Percentiles rank a stretch among this genome's conserved stretches.
Evolutionary conservation across 305 asterid genomes (phyloP).

Genomic region (Withania somnifera): DNA sequence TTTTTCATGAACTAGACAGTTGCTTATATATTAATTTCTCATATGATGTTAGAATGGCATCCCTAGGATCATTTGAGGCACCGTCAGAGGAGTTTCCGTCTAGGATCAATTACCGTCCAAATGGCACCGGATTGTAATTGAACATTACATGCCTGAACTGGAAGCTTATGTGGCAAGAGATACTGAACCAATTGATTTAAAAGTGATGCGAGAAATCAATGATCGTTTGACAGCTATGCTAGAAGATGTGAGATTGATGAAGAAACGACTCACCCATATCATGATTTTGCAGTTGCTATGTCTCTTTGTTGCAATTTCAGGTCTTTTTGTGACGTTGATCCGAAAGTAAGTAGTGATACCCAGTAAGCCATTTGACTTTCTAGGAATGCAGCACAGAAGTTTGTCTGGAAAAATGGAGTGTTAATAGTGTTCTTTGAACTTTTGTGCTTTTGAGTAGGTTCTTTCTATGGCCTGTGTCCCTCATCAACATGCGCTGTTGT

Average conservation of each 20-base stretch:
- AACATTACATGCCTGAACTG: constrained; percentile 7
- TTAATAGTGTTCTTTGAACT: not conserved
- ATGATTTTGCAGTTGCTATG: constrained; percentile 3
- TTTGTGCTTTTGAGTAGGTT: not conserved
- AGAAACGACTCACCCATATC: constrained; percentile 3
- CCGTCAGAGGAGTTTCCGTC: not conserved
- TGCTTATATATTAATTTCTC: not conserved
- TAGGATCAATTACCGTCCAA: constrained; percentile 1
- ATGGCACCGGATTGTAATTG: constrained; percentile 1
- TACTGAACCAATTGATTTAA: not conserved
- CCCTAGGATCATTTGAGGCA: not conserved
- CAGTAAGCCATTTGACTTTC: not conserved
- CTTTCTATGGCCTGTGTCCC: not conserved
- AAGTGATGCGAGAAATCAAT: constrained; percentile 6
- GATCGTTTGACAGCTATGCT: constrained; percentile 8
- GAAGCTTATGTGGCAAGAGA: constrained; percentile 3
- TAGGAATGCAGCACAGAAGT: not conserved
- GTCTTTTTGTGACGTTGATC: constrained; percentile 4
- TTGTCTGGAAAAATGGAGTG: not conserved
- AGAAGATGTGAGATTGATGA: constrained; percentile 12
- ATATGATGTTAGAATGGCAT: constrained; percentile 5
- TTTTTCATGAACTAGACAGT: not conserved
- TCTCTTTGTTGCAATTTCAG: not conserved
- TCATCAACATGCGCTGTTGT: not conserved
- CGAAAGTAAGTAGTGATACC: not conserved